Conservation (phyloP, 148 eudicot genomes). For the Chenopodium formosanum region DNA sequence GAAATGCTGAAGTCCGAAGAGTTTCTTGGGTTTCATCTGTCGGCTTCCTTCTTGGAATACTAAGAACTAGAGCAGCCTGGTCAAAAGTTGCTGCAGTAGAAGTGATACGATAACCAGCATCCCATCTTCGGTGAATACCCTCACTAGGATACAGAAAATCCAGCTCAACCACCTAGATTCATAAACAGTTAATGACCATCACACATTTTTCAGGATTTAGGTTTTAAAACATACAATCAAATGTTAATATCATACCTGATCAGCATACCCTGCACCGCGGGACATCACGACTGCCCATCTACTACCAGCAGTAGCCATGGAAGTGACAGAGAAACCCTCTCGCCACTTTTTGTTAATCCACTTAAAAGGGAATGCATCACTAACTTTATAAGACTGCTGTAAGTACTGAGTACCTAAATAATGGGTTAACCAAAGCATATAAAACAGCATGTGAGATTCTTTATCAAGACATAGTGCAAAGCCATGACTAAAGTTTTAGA, state of each 20-base stretch:
- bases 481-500: neutral
- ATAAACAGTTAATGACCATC: neutral
- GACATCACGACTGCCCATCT: slow-evolving; percentile 99
- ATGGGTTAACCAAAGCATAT: neutral
- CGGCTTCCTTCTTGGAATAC: slow-evolving; percentile 75
- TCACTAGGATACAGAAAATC: slow-evolving; percentile 97
- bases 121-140: slow-evolving; percentile 96
- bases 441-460: neutral
- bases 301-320: slow-evolving; percentile 92
- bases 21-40: slow-evolving; percentile 96
- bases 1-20: slow-evolving; percentile 86
- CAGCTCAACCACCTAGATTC: slow-evolving; percentile 81
- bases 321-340: slow-evolving; percentile 85
- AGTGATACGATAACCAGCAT: slow-evolving; percentile 85
- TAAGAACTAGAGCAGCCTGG: slow-evolving; percentile 82
- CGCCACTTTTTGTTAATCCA: slow-evolving; percentile 98
- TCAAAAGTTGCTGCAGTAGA: slow-evolving; percentile 83
- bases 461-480: neutral
- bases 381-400: slow-evolving; percentile 96
- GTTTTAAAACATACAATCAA: neutral
- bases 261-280: slow-evolving; percentile 78
- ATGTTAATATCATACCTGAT: slow-evolving; percentile 52
- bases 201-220: neutral
- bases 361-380: slow-evolving; percentile 91
- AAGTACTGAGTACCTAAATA: slow-evolving; percentile 68